Base-by-base conservation (phyloP, 2,329 filamentous ascomycete species). In the Cladosporium halotolerans region DNA sequence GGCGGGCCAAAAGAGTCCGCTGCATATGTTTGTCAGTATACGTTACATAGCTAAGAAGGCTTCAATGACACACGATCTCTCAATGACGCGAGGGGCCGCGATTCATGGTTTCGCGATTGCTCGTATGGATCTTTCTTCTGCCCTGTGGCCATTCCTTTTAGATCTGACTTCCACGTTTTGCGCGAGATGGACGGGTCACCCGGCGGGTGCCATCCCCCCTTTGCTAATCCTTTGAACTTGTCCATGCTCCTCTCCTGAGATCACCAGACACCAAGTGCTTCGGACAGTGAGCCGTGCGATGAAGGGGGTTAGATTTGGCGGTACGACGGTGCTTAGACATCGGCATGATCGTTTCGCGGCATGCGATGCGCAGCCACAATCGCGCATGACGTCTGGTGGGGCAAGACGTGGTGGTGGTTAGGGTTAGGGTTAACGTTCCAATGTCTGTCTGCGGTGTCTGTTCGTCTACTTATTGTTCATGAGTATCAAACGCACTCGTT, bases 1-100 rank as follows among this genome's bases (percentile, higher is more conserved):
- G 90, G 90, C 19, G 89, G 88, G 2, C 81, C 89, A 66, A 95
- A 96, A 13, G 82, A 80, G 1, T 81, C 69, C 1, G 89, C 58
- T 60, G 39, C 16, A 31, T 5, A 14, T 10, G 4, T n/a, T 13
- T 7, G 38, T 59, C 40, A 59, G 51, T 33, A 33, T 18, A 43
- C 32, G 16, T 23, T 9, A 10, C 36, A 23, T 16, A 33, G 2
- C 10, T 16, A 10, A 9, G 32, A 6, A 18, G 34, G n/a, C 18
- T 5, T 34, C 2, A 4, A 9, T 9, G 14, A 50, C 44, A 60
- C 59, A 52, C 66, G 90, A 66, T 96, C 89, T 66, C 82, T 84
- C 31, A 96, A 77, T 3, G 81, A 77, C 8, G 82, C 76, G 41
- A 95, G 72, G 1, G 90, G 89, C 13, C 77, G 76, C 6, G 80